Conservation (phyloP, 805 yeast species). For the Isabelozyma heimii region DNA sequence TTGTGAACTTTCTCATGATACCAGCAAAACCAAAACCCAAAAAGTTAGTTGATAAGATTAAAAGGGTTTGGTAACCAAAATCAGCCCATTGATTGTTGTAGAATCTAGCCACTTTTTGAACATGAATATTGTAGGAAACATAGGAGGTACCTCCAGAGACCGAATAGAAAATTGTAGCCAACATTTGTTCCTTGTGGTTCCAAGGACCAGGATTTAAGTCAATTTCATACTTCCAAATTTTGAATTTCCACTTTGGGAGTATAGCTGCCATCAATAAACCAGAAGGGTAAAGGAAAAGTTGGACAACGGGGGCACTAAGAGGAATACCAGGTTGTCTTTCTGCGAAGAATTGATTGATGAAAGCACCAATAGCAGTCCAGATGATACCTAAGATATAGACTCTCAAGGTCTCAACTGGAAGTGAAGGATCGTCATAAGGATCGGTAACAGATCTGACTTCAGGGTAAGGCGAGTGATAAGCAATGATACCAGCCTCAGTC, state of each 20-base stretch:
- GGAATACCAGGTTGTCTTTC: conserved; percentile 51
- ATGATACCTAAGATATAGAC: conserved; percentile 51
- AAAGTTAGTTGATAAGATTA: conserved; percentile 22
- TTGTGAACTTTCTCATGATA: conserved; percentile 23
- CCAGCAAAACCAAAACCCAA: conserved; percentile 33
- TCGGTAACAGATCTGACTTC: conserved; percentile 30
- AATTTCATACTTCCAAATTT: conserved; percentile 12
- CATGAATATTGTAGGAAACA: conserved; percentile 16
- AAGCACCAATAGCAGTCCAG: conserved; percentile 51
- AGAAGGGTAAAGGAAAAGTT: conserved; percentile 43
- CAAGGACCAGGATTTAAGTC: conserved; percentile 17
- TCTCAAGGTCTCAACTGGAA: conserved; percentile 37
- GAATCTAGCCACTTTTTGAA: conserved; percentile 19
- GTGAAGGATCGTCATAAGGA: conserved; percentile 34
- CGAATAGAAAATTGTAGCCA: conserved; percentile 45
- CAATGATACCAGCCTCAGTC: conserved; percentile 41
- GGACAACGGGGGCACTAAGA: conserved; percentile 40
- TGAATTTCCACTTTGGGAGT: conserved; percentile 34
- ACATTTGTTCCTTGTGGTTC: conserved; percentile 64
- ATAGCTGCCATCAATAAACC: conserved; percentile 33
- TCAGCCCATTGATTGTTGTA: conserved; percentile 25
- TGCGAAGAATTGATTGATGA: conserved; percentile 54
- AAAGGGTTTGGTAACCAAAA: conserved; percentile 21
- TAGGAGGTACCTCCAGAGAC: conserved; percentile 11
- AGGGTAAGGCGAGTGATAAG: conserved; percentile 30